Percentiles rank a stretch among this genome's conserved stretches.
These are phyloP conservation scores for Medicago ruthenica DNA, from an alignment of 306 rosid genomes.

Conservation along the genomic window DNA sequence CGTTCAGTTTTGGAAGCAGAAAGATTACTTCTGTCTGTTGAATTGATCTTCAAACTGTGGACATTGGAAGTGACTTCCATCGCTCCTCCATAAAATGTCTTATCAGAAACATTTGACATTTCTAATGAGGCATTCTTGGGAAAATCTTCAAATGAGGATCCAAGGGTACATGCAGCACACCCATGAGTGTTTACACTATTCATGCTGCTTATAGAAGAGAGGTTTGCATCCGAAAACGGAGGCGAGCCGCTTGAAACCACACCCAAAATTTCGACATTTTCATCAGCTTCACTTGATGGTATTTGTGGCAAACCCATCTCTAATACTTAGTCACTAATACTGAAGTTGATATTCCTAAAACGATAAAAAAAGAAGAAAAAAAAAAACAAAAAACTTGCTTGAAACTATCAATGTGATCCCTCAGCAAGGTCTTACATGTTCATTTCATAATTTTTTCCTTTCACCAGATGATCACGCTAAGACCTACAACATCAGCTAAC, in stretches of 20 bases:
- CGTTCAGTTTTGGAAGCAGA: conserved; percentile 57
- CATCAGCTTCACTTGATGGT: conserved; percentile 63
- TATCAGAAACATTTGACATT: conserved; percentile 54
- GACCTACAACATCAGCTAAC: conserved; percentile 29
- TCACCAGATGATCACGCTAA: conserved; percentile 37
- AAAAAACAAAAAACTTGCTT: background rate
- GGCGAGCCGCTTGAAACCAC: conserved; percentile 65
- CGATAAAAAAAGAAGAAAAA: background rate
- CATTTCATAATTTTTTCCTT: conserved; percentile 32
- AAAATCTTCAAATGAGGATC: conserved; percentile 61
- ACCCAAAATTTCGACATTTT: conserved; percentile 53
- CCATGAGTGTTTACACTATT: conserved; percentile 48
- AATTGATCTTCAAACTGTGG: conserved; percentile 65
- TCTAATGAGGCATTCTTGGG: conserved; percentile 58
- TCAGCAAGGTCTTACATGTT: conserved; percentile 31
- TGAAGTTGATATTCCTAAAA: conserved; percentile 35
- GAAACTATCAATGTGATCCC: conserved; percentile 36
- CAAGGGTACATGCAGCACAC: conserved; percentile 46
- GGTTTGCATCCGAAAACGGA: conserved; percentile 59
- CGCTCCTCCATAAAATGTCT: conserved; percentile 56
- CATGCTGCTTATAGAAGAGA: conserved; percentile 60
- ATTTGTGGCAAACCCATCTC: conserved; percentile 92
- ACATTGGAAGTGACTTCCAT: conserved; percentile 68
- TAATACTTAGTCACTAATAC: conserved; percentile 17
- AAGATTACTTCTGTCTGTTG: conserved; percentile 51